Conservation (phyloP, 148 eudicot species). For the Suaeda aralocaspica region DNA sequence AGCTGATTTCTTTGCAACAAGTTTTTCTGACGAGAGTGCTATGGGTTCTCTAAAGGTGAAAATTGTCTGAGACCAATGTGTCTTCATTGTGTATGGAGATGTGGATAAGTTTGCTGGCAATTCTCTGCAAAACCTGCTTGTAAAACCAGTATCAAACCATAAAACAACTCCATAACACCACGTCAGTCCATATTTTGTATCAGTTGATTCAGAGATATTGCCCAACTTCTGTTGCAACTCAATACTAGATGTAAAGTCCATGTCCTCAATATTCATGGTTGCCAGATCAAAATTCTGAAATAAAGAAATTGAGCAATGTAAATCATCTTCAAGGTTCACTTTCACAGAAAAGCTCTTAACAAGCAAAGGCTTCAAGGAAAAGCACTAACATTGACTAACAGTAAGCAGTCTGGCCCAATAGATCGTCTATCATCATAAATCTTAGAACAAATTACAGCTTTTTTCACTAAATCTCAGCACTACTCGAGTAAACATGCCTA, state of each 20-base stretch:
- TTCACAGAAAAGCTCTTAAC: background rate
- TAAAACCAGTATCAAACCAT: conserved; percentile 93
- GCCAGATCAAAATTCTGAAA: conserved; percentile 77
- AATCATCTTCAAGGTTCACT: background rate
- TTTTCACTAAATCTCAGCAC: background rate
- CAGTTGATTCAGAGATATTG: conserved; percentile 7
- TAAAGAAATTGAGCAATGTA: conserved; percentile 2
- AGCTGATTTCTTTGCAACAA: conserved; percentile 26
- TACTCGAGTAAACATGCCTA: background rate
- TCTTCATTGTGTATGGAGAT: conserved; percentile 64
- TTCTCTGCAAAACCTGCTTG: conserved; percentile 77
- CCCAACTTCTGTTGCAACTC: conserved; percentile 46
- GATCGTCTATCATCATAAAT: background rate
- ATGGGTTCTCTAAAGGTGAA: conserved; percentile 82
- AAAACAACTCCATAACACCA: conserved; percentile 78
- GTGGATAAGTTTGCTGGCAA: conserved; percentile 63
- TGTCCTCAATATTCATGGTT: conserved; percentile 63
- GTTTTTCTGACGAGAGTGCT: conserved; percentile 40
- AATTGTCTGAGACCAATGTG: conserved; percentile 92
- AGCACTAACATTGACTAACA: background rate
- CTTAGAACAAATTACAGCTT: background rate
- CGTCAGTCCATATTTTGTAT: conserved; percentile 22
- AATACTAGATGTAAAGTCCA: conserved; percentile 77
- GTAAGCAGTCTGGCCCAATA: background rate
- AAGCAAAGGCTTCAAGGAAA: background rate